Conservation (phyloP, 345 rosid genomes). For the Boechera stricta region DNA sequence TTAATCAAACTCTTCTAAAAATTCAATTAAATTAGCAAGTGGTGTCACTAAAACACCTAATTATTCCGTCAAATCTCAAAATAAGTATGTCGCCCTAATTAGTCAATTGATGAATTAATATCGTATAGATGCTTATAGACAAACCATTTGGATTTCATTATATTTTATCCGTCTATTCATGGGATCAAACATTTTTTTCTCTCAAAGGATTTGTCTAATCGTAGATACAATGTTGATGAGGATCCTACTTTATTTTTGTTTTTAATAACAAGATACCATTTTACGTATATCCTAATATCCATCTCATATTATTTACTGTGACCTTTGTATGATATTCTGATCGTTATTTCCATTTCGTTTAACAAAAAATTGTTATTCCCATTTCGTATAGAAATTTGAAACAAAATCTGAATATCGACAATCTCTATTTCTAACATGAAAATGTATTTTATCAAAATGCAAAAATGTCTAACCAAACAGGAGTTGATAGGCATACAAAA, state of each 20-base stretch:
- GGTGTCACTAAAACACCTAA: constrained; percentile 34
- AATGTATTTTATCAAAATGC: neutral
- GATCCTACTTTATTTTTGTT: neutral
- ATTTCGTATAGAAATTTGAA: neutral
- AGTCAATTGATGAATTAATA: constrained; percentile 19
- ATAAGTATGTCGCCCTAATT: constrained; percentile 18
- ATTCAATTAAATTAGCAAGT: constrained; percentile 33
- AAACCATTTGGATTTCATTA: constrained; percentile 27
- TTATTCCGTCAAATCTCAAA: constrained; percentile 30
- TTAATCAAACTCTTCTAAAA: constrained; percentile 26
- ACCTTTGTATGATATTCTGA: neutral
- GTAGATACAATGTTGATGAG: neutral
- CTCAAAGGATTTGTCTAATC: constrained; percentile 25
- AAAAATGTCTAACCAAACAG: neutral
- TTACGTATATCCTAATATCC: constrained; percentile 20
- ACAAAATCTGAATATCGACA: neutral
- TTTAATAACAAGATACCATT: constrained; percentile 8
- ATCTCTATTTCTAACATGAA: too few species aligned
- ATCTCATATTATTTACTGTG: constrained; percentile 1
- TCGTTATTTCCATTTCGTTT: neutral
- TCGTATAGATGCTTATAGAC: constrained; percentile 27
- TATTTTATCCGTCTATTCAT: constrained; percentile 34
- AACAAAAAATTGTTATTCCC: neutral
- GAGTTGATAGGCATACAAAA: neutral
- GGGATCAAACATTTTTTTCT: constrained; percentile 19